phyloP scores from a whole-genome alignment of 78 protist species.

The Monosiga brevicollis region DNA sequence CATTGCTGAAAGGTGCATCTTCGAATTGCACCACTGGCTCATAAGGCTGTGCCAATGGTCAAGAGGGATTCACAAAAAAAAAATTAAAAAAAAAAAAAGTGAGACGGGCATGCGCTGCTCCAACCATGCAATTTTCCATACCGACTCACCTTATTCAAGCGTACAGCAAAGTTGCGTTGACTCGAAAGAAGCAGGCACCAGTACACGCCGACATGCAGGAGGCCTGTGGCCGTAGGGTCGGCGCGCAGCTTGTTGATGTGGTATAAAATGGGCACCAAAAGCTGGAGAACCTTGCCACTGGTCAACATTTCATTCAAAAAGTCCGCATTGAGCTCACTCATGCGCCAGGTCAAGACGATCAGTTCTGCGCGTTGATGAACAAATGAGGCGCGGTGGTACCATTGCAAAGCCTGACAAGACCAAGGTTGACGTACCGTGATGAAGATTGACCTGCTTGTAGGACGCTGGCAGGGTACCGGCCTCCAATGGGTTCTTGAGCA shows the following conservation, averaged over 20 bases:
- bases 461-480: neutral
- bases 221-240: neutral
- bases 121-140: neutral
- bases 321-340: neutral
- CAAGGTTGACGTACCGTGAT: neutral
- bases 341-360: neutral
- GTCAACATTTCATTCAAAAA: neutral
- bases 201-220: slow-evolving; percentile 19
- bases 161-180: slow-evolving; percentile 39
- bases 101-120: no score
- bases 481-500: neutral
- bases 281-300: neutral
- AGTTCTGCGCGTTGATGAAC: no score
- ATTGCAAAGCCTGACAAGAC: no score
- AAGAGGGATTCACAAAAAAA: no score
- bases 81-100: no score
- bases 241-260: neutral
- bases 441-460: neutral
- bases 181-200: slow-evolving; percentile 11
- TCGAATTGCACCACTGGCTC: neutral
- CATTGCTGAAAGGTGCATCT: neutral
- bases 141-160: slow-evolving; percentile 21
- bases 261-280: neutral
- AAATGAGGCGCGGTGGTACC: no score
- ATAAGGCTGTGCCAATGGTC: no score